phyloP scores from a whole-genome alignment of 768 basidiomycete species.

The Boletellus sp. region DNA sequence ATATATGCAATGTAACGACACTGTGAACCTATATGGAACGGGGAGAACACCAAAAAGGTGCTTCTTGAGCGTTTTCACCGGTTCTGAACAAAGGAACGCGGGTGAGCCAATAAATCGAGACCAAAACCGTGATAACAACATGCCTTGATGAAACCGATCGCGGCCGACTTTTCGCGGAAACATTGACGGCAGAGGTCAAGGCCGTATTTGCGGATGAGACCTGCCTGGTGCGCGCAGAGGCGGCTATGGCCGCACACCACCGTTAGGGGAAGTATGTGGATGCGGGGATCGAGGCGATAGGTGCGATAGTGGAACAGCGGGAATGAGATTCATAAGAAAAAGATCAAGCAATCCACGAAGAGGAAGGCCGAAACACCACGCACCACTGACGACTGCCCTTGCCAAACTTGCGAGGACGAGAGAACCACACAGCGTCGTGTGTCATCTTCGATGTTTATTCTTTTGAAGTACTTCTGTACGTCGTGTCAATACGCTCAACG shows the following conservation, averaged over 20 bases:
- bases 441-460: conserved; percentile 88
- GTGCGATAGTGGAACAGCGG: not conserved
- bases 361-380: conserved; percentile 26
- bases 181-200: conserved; percentile 97
- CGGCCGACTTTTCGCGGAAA: conserved; percentile 93
- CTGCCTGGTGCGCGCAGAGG: conserved; percentile 94
- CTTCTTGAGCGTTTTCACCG: conserved; percentile 36
- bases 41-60: not conserved
- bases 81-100: conserved; percentile 31
- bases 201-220: conserved; percentile 96
- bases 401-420: conserved; percentile 91
- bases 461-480: conserved; percentile 1
- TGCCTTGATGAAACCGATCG: conserved; percentile 95
- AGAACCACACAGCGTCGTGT: conserved; percentile 98
- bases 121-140: conserved; percentile 11
- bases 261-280: no score
- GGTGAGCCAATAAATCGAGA: not conserved
- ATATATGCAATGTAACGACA: conserved; percentile 7
- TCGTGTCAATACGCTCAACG: not conserved
- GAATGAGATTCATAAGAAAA: not conserved
- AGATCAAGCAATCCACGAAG: not conserved
- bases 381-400: conserved; percentile 96
- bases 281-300: not conserved
- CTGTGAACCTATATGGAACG: not conserved
- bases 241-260: conserved; percentile 50